These are phyloP conservation scores for Chenopodium formosanum DNA, from an alignment of 148 eudicot species.

Conservation along the genomic window DNA sequence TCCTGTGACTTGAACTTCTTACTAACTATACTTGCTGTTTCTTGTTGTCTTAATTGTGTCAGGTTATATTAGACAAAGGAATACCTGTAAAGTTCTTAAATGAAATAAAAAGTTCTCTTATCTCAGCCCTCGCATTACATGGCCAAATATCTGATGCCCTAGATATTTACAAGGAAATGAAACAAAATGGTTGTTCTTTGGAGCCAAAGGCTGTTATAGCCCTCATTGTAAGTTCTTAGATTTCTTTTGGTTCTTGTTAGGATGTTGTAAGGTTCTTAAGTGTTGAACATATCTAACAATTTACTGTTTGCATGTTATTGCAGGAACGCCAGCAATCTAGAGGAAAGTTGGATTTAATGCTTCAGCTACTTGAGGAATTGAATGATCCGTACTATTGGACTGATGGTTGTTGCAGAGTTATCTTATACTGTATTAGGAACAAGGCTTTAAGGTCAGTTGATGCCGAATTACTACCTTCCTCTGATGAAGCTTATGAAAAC, in stretches of 20 bases:
- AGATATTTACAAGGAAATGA: constrained; percentile 59
- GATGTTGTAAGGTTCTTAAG: constrained; percentile 3
- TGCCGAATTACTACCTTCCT: background rate
- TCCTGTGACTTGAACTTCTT: background rate
- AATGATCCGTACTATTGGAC: constrained; percentile 51
- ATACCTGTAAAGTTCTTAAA: constrained; percentile 48
- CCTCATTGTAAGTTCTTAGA: constrained; percentile 62
- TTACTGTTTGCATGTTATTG: constrained; percentile 10
- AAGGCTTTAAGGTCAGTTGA: constrained; percentile 54
- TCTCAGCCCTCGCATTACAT: constrained; percentile 63
- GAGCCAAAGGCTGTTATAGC: constrained; percentile 65
- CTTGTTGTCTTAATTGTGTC: constrained; percentile 18
- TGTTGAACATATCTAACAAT: background rate
- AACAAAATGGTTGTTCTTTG: constrained; percentile 40
- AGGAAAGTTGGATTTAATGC: constrained; percentile 49
- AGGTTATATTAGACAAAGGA: constrained; percentile 58
- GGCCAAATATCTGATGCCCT: constrained; percentile 65
- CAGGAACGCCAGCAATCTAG: constrained; percentile 60
- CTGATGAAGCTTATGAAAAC: background rate
- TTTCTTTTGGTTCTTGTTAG: background rate
- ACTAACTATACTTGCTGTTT: background rate
- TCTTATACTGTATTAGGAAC: constrained; percentile 57
- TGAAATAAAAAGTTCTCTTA: constrained; percentile 73
- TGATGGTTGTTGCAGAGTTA: constrained; percentile 67
- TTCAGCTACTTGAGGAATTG: constrained; percentile 62